Evolutionary conservation across 208 protist genomes (phyloP).

Genomic region (Acanthamoeba sp.): DNA sequence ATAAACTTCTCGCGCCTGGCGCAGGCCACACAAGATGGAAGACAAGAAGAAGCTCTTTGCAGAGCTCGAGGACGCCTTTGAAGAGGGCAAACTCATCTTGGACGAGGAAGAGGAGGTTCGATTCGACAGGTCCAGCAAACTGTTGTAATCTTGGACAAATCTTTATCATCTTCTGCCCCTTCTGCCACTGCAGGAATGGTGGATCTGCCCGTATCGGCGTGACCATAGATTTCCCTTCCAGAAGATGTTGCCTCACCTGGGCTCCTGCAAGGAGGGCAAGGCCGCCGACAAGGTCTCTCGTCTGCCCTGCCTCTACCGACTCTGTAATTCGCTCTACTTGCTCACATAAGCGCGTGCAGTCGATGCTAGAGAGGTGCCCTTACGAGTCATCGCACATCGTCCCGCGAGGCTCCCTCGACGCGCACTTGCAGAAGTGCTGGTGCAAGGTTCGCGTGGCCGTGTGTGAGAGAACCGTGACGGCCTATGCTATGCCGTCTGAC

Average conservation of each 20-base stretch:
- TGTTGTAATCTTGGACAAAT: too few relatives aligned
- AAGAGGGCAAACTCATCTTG: background rate
- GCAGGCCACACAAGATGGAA: background rate
- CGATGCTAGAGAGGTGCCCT: background rate
- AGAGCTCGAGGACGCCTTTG: background rate
- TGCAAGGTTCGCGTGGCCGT: too few relatives aligned
- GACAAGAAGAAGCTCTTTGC: background rate
- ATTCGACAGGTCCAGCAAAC: too few relatives aligned
- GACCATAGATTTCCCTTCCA: background rate
- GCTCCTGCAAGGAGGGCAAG: background rate
- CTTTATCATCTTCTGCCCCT: too few relatives aligned
- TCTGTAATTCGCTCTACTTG: too few relatives aligned
- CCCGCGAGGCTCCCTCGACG: background rate
- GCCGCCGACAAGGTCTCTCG: background rate
- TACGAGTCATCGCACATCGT: background rate
- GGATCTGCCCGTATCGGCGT: background rate
- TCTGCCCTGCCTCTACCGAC: too few relatives aligned
- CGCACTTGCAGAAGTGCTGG: background rate
- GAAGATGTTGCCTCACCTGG: background rate
- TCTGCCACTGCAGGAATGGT: slow-evolving; percentile 4
- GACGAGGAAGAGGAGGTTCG: background rate
- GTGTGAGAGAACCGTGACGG: too few relatives aligned
- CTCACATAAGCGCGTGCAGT: background rate
- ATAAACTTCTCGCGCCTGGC: background rate
- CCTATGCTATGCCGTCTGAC: too few relatives aligned